Evolutionary conservation across 305 asterid species (phyloP), one percentile per base, ranked within the genome.

Genomic region (Fraxinus platypoda): DNA sequence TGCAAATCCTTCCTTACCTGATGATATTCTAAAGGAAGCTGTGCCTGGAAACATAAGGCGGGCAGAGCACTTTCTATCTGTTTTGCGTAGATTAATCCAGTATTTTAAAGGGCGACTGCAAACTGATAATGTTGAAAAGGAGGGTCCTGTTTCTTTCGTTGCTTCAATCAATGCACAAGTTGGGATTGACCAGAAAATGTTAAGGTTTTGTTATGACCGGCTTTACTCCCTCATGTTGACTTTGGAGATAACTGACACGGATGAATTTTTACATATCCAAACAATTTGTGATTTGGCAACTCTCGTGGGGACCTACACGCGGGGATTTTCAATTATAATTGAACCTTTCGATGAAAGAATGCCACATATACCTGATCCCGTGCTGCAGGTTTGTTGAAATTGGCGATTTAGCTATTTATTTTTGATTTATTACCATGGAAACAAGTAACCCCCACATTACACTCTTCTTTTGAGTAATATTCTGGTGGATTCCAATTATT

Each of bases 351-450:
- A 97, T 79, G 99, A 97, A 86, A 91, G 99, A 84, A 97, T 97
- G 99, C 98, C 98, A 21, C 97, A 94, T 83, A 92, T 92, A 83
- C 99, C 98, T 57, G 98, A 97, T 82, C 99, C 99, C 80, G 98
- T 97, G 30, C 93, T 97, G 76, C 99, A 94, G 99, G 99, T 96
- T 17, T 81, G 82, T 57, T 62, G 75, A 31, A 34, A 71, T 26
- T 68, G 46, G 17, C 43, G 5, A 86, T 74, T 41, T 68, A 11
- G 31, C 19, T 43, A 73, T 66, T 80, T 31, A 72, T 46, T 59
- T 75, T 17, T 59, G 31, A 59, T 17, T 72, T 11, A 17, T 52
- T 41, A 19, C 57, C 79, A 74, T 41, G 74, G 78, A 82, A 74
- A 59, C 46, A 80, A 43, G 57, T 72, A 34, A 25, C 66, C 26